Conservation (phyloP, 805 yeast species). For the Nakazawaea anatomiae region DNA sequence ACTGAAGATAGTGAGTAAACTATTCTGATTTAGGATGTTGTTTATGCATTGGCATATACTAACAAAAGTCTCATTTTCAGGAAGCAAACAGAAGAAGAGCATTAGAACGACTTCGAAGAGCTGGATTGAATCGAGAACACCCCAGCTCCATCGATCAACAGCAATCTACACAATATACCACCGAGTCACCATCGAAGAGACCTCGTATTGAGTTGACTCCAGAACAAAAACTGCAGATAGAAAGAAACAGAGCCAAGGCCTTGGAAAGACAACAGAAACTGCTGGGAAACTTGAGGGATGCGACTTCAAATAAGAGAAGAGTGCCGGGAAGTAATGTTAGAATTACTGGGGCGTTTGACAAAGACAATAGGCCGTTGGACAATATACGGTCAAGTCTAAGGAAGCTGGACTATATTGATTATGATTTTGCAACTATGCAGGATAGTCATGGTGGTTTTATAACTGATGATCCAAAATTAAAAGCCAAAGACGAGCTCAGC, state of each 20-base stretch:
- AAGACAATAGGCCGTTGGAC: constrained; percentile 17
- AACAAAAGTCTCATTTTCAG: constrained; percentile 22
- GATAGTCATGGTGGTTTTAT: constrained; percentile 87
- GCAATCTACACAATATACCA: background rate
- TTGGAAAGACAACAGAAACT: constrained; percentile 25
- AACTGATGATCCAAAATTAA: constrained; percentile 27
- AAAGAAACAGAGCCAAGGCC: constrained; percentile 49
- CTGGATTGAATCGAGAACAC: constrained; percentile 26
- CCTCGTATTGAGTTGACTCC: constrained; percentile 30
- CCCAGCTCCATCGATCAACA: constrained; percentile 1
- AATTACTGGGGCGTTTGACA: background rate
- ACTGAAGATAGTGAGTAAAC: constrained; percentile 21
- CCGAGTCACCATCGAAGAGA: constrained; percentile 1
- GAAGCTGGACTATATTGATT: constrained; percentile 68
- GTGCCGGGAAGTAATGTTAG: background rate
- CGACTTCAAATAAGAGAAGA: constrained; percentile 11
- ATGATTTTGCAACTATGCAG: constrained; percentile 85
- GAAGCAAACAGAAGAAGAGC: constrained; percentile 63
- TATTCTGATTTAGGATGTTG: too few species aligned
- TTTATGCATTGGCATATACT: background rate
- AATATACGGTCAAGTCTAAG: constrained; percentile 42
- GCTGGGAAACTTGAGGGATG: constrained; percentile 17
- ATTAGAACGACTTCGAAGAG: constrained; percentile 42
- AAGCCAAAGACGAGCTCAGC: constrained; percentile 27
- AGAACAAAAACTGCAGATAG: constrained; percentile 45